A percentile compares a stretch with the other conserved stretches of the same genome.
Evolutionary conservation across 768 basidiomycete species (phyloP).

Genomic region (Xerocomus spinulosus): DNA sequence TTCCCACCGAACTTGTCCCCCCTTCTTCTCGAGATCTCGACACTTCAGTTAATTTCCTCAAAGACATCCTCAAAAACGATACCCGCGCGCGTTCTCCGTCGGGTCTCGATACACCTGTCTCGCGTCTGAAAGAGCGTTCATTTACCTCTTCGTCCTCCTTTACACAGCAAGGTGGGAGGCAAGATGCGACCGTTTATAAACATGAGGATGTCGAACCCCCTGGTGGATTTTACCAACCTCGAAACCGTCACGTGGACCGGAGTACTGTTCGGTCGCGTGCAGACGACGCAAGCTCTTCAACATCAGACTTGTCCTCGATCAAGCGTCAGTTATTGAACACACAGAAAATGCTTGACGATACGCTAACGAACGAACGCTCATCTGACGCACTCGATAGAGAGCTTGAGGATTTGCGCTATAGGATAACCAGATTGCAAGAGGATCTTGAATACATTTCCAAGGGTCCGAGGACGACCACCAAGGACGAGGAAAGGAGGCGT

Average conservation of each 20-base stretch:
- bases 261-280: conserved; percentile 69
- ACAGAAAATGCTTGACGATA: conserved; percentile 73
- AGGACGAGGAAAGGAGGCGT: conserved; percentile 81
- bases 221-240: conserved; percentile 72
- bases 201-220: conserved; percentile 61
- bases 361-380: conserved; percentile 65
- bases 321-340: conserved; percentile 79
- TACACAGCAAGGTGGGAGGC: conserved; percentile 49
- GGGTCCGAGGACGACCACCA: conserved; percentile 62
- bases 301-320: conserved; percentile 77
- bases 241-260: conserved; percentile 81
- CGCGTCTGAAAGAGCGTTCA: conserved; percentile 65
- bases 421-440: conserved; percentile 82
- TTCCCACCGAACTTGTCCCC: conserved; percentile 87
- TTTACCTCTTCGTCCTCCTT: conserved; percentile 54
- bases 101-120: conserved; percentile 48
- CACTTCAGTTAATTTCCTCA: conserved; percentile 84
- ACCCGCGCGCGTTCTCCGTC: conserved; percentile 66
- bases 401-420: conserved; percentile 78
- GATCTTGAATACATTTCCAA: conserved; percentile 85
- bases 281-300: conserved; percentile 56
- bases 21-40: conserved; percentile 89
- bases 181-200: conserved; percentile 91
- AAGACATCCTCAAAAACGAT: conserved; percentile 83
- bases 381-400: conserved; percentile 92